These are phyloP conservation scores for Nicotiana undulata DNA, from an alignment of 257 asterid species.

Conservation along the genomic window DNA sequence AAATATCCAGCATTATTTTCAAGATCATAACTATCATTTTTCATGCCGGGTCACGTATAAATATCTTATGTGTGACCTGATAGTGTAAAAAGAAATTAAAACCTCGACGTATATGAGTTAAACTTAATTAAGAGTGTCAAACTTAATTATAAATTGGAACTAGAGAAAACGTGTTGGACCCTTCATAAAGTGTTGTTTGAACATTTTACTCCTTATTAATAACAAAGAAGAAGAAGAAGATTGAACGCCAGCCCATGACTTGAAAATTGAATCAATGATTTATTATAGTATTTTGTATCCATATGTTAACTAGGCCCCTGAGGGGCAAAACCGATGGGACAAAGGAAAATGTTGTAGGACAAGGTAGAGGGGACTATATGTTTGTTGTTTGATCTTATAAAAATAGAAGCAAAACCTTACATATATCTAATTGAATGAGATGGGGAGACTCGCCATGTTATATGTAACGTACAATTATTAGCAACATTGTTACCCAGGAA, in stretches of 20 bases:
- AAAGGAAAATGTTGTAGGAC: not conserved
- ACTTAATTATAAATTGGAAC: not conserved
- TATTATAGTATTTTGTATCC: not conserved
- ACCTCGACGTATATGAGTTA: not conserved
- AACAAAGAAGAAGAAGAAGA: not conserved
- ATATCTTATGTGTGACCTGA: too few species aligned
- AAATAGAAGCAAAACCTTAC: not conserved
- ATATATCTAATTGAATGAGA: not conserved
- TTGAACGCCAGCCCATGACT: not conserved
- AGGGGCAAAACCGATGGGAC: not conserved
- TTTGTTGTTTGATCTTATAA: not conserved
- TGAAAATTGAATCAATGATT: not conserved
- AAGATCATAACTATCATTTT: too few species aligned
- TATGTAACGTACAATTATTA: not conserved
- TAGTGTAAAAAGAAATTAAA: not conserved
- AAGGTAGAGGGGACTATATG: not conserved
- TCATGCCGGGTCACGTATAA: too few species aligned
- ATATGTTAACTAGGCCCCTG: not conserved
- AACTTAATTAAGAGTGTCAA: not conserved
- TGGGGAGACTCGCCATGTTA: not conserved
- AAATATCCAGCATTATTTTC: too few species aligned
- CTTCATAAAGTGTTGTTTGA: not conserved
- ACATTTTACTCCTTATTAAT: not conserved
- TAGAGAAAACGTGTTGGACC: constrained; percentile 1
- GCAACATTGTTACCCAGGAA: not conserved